Base-by-base conservation (phyloP, 768 basidiomycete species). In the Asterophora parasitica region DNA sequence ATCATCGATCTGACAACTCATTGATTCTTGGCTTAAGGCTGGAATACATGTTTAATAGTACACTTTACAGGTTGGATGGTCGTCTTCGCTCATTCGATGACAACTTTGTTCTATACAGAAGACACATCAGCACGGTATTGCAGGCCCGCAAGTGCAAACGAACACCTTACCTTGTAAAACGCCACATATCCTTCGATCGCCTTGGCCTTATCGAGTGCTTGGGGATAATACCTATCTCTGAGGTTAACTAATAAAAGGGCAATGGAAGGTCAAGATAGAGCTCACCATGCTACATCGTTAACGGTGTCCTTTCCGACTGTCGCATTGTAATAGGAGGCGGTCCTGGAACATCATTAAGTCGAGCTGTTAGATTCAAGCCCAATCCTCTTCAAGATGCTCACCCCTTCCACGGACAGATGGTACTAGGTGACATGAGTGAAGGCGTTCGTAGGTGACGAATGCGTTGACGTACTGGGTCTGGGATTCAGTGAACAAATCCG, bases 361-460 rank as follows among this genome's bases (percentile, higher is more conserved):
- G 32, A 42, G 42, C 16, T 5, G 7, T 6, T 10, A 35, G 9
- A 42, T 17, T 26, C 20, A n/a, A n/a, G 30, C 33, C 13, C 20
- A n/a, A 38, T 8, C 5, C 23, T 28, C 28, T 7, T 16, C 27
- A 42, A 26, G 33, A 15, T n/a, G 27, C 5, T 33, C 13, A 83
- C 85, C 85, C 86, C 64, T 90, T 90, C 85, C 87, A 88, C 5
- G 74, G 66, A 56, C 87, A 89, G 4, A 61, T 50, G 12, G 77
- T 70, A 45, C 83, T 83, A 44, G 3, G 32, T 12, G 20, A 20
- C 16, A 41, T 49, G 30, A 48, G 34, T 37, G 32, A 40, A 7
- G 6, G 1, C 6, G 17, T 9, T 12, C 6, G 17, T 2, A 2
- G 12, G 7, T 19, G 12, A 49, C 54, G 33, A 48, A 35, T 9